Conservation (phyloP, 768 basidiomycete genomes). For the Boletellus emodensis region DNA sequence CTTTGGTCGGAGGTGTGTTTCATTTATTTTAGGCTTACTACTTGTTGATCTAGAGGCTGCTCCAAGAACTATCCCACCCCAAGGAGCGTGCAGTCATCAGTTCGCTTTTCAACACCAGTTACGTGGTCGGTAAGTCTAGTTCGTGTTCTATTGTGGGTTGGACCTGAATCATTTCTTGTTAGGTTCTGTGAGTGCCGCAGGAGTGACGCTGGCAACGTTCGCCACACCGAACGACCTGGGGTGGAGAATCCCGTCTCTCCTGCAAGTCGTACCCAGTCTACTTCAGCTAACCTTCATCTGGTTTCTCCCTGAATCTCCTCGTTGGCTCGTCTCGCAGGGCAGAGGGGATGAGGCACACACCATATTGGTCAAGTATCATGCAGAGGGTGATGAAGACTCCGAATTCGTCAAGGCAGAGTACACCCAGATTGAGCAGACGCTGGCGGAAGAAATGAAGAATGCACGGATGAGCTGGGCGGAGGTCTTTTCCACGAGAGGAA, state of each 20-base stretch:
- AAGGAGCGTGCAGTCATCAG: conserved; percentile 18
- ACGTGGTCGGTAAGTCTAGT: not conserved
- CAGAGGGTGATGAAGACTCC: conserved; percentile 48
- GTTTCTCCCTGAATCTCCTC: conserved; percentile 62
- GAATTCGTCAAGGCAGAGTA: conserved; percentile 59
- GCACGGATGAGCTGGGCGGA: not conserved
- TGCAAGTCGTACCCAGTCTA: conserved; percentile 51
- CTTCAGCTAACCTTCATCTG: conserved; percentile 54
- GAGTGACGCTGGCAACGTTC: conserved; percentile 60
- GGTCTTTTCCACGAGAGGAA: conserved; percentile 8
- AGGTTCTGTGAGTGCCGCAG: conserved; percentile 39
- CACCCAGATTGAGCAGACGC: conserved; percentile 50
- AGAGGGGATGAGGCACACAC: conserved; percentile 45
- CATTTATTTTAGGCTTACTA: too few species aligned
- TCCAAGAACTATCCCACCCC: conserved; percentile 20
- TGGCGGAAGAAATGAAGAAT: conserved; percentile 30
- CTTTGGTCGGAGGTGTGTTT: conserved; percentile 17
- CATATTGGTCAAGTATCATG: conserved; percentile 55
- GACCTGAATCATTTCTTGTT: not conserved
- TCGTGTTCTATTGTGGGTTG: conserved; percentile 7
- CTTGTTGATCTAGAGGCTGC: not conserved
- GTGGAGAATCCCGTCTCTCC: conserved; percentile 64
- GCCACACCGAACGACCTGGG: conserved; percentile 53
- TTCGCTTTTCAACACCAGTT: conserved; percentile 8
- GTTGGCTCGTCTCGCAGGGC: conserved; percentile 59